phyloP scores from a whole-genome alignment of 2,329 filamentous ascomycete genomes.

The Monilinia vaccinii-corymbosi region DNA sequence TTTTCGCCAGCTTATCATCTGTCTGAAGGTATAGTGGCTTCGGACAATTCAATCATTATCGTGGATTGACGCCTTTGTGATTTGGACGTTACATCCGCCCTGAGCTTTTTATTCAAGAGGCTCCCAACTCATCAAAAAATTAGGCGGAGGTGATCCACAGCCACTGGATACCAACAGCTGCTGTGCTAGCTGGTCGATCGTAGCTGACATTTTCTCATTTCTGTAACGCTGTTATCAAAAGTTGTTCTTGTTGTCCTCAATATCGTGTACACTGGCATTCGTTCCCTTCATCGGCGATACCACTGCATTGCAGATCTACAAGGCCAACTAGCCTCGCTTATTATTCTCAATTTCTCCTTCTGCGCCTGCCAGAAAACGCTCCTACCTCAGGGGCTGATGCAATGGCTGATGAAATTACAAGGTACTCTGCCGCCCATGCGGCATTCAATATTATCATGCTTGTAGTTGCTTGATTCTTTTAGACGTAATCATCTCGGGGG shows the following conservation, averaged over 20 bases:
- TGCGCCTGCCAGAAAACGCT: neutral
- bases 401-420: neutral
- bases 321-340: neutral
- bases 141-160: neutral
- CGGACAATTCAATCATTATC: constrained; percentile 5
- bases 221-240: neutral
- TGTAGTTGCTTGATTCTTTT: neutral
- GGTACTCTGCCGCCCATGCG: neutral
- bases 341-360: neutral
- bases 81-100: neutral
- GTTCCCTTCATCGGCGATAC: neutral
- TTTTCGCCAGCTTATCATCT: neutral
- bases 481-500: neutral
- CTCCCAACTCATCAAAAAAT: neutral
- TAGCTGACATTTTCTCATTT: neutral
- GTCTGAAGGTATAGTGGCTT: neutral
- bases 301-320: neutral
- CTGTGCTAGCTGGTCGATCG: neutral
- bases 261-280: neutral
- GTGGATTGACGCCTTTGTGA: neutral
- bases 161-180: neutral
- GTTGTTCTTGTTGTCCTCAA: neutral
- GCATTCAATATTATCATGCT: neutral
- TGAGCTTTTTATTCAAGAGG: neutral
- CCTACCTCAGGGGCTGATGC: neutral